These are phyloP conservation scores for Alectoria sarmentosa DNA, from an alignment of 495 filamentous ascomycete species.

Conservation along the genomic window DNA sequence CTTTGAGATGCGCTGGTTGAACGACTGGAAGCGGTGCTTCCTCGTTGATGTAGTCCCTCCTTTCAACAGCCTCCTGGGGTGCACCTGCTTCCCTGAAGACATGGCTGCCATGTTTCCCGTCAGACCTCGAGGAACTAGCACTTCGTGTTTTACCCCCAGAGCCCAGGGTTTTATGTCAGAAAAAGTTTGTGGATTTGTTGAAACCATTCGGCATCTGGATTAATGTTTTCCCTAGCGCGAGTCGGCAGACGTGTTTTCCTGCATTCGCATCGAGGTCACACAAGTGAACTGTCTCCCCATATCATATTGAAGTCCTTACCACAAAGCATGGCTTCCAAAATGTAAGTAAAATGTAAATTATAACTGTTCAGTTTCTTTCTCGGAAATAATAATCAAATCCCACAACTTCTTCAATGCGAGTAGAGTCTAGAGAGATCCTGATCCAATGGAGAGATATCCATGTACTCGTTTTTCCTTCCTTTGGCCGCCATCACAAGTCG, in stretches of 20 bases:
- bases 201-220: neutral
- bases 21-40: constrained; percentile 83
- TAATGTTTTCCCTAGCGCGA: constrained; percentile 14
- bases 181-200: constrained; percentile 15
- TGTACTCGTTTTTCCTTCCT: neutral
- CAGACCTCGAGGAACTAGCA: neutral
- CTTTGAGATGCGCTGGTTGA: constrained; percentile 87
- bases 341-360: constrained; percentile 43
- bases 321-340: constrained; percentile 57
- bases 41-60: constrained; percentile 65
- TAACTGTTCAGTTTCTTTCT: neutral
- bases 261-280: neutral
- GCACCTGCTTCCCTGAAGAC: constrained; percentile 56
- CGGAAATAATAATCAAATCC: no score
- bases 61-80: constrained; percentile 56
- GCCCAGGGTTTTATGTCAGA: neutral
- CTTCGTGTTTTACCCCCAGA: neutral
- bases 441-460: no score
- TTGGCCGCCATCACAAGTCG: no score
- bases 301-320: neutral
- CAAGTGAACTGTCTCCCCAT: neutral
- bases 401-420: neutral
- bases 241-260: neutral
- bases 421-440: no score
- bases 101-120: constrained; percentile 45